Conservation (phyloP, 1,139 yeast species). For the Sugiyamaella castrensis region DNA sequence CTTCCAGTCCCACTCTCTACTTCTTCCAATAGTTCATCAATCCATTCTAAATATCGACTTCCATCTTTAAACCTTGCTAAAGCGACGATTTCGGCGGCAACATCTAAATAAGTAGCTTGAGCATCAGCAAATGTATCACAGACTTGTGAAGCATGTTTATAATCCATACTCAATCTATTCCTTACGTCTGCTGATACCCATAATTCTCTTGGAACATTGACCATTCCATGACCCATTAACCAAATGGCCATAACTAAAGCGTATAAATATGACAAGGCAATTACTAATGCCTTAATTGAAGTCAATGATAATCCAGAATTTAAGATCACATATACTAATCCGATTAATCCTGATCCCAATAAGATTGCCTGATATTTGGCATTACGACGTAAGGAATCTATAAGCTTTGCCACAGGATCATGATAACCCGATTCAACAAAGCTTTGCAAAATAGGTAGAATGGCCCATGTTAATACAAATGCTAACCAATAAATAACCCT, state of each 20-base stretch:
- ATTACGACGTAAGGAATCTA: slow-evolving; percentile 57
- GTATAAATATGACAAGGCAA: slow-evolving; percentile 78
- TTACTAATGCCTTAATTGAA: slow-evolving; percentile 61
- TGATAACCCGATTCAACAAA: slow-evolving; percentile 70
- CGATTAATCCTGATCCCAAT: slow-evolving; percentile 52
- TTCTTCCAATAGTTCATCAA: slow-evolving; percentile 34
- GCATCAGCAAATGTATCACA: slow-evolving; percentile 67
- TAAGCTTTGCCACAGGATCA: slow-evolving; percentile 45
- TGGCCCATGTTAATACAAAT: slow-evolving; percentile 65
- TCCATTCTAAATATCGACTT: slow-evolving; percentile 40
- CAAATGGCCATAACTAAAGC: slow-evolving; percentile 72
- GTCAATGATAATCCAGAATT: slow-evolving; percentile 57
- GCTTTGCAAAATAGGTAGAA: slow-evolving; percentile 69
- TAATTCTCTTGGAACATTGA: slow-evolving; percentile 58
- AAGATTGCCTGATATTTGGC: slow-evolving; percentile 59
- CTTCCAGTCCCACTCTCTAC: slow-evolving; percentile 21
- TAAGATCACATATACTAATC: slow-evolving; percentile 57
- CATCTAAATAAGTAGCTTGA: slow-evolving; percentile 59
- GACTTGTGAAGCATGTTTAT: slow-evolving; percentile 54
- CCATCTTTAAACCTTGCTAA: slow-evolving; percentile 41
- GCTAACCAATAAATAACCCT: slow-evolving; percentile 77
- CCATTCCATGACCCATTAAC: slow-evolving; percentile 82
- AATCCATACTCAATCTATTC: slow-evolving; percentile 44
- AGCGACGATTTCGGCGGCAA: slow-evolving; percentile 58
- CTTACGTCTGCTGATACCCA: slow-evolving; percentile 52